phyloP scores from a whole-genome alignment of 768 basidiomycete genomes.

The Naganishia kalamii region DNA sequence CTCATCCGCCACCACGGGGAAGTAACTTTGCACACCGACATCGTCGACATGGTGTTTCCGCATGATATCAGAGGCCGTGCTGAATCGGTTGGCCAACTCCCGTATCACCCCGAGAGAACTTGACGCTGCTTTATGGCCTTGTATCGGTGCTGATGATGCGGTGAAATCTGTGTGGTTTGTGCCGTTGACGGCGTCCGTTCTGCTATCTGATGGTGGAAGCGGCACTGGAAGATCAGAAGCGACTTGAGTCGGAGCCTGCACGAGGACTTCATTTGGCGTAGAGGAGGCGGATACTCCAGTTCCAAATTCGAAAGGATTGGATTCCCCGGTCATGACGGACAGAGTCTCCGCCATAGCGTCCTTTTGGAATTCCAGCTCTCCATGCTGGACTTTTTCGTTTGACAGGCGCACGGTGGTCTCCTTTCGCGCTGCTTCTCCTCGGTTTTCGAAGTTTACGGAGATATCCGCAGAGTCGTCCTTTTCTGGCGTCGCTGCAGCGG shows the following conservation, averaged over 20 bases:
- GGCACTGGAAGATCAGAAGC: no score
- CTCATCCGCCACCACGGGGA: background rate
- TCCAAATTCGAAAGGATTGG: background rate
- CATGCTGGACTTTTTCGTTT: no score
- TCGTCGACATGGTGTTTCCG: constrained; percentile 5
- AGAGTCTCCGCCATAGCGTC: background rate
- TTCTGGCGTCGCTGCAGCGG: no score
- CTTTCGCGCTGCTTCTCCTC: no score
- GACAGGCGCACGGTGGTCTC: no score
- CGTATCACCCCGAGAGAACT: background rate
- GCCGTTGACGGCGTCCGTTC: background rate
- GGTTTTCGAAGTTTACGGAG: no score
- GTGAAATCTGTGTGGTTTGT: no score
- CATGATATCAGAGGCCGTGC: background rate
- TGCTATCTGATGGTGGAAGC: background rate
- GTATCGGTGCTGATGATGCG: no score
- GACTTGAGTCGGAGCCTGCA: no score
- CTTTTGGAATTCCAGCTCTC: background rate
- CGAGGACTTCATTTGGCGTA: background rate
- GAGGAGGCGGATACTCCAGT: background rate
- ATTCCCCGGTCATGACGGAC: background rate
- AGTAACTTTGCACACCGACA: constrained; percentile 2
- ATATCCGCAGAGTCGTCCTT: no score
- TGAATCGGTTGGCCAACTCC: background rate
- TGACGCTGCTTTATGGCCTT: no score